Evolutionary conservation across 2,329 filamentous ascomycete genomes (phyloP), one percentile per base, ranked within the genome.

Genomic region (Calonectria ilicicola): DNA sequence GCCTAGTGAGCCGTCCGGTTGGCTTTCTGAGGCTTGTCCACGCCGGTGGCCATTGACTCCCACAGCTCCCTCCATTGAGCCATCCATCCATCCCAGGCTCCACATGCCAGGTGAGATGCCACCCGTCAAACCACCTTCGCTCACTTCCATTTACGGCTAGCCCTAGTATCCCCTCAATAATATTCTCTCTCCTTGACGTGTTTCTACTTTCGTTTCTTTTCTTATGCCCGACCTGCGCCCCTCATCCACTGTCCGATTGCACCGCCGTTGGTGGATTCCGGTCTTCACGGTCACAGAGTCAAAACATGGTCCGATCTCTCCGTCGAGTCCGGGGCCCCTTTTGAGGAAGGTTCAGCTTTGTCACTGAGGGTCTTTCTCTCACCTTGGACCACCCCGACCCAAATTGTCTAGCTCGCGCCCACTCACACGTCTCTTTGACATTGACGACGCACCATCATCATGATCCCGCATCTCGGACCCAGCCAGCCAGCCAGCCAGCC

Each of bases 51-150:
- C 32, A 35, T 49, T 65, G 66, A 58, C 70, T 64, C 70, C 73
- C 44, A 35, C 32, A 73, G 66, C 68, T 67, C 27, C 44, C 69
- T 67, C 40, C 46, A 21, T 17, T 17, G 17, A 27, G 21, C 32
- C 32, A 65, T 67, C 67, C 32, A 65, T 69, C 67, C 66, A 71
- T 62, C 65, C 65, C 51, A 46, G 67, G 65, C 67, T 70, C 72
- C 72, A 76, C 77, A 78, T 79, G 64, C 74, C 75, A 74, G 65
- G 65, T 60, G 49, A 65, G 66, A 66, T 71, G 63, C 53, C 53
- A 51, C 42, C 71, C 63, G 62, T 65, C 66, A 53, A 42, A 60
- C 66, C 65, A 68, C 67, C 68, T 58, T 63, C 60, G 49, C 65
- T 65, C 58, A 64, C 65, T 67, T 67, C 75, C 65, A 49, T 58